Percentiles rank a stretch among this genome's conserved stretches.
phyloP scores from a whole-genome alignment of 768 basidiomycete species.

The Tulasnella sp. region DNA sequence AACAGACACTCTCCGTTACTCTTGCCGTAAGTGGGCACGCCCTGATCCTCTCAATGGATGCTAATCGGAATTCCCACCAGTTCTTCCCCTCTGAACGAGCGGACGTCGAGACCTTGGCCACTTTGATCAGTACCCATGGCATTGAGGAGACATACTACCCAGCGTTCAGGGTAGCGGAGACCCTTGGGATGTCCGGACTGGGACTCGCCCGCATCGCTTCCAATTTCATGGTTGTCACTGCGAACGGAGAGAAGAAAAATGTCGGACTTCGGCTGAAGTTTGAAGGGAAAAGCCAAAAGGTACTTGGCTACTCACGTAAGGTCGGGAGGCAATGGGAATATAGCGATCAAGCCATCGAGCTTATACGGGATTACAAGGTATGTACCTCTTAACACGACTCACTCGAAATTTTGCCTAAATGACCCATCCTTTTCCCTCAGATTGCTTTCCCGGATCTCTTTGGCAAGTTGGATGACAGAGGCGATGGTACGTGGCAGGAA shows the following conservation, averaged over 20 bases:
- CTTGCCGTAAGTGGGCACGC: constrained; percentile 53
- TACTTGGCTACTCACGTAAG: constrained; percentile 85
- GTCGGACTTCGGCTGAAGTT: constrained; percentile 93
- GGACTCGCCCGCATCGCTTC: constrained; percentile 88
- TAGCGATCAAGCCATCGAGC: constrained; percentile 73
- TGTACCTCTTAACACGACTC: background rate
- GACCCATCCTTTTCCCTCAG: constrained; percentile 33
- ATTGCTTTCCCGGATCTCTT: constrained; percentile 80
- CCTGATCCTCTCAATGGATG: background rate
- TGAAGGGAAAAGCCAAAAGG: constrained; percentile 87
- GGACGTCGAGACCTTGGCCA: constrained; percentile 73
- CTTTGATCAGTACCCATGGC: constrained; percentile 44
- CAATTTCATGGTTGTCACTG: constrained; percentile 78
- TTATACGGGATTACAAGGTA: constrained; percentile 80
- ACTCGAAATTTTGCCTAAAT: background rate
- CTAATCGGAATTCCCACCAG: constrained; percentile 35
- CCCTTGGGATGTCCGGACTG: constrained; percentile 64
- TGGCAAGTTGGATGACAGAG: constrained; percentile 54
- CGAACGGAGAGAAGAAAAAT: constrained; percentile 74
- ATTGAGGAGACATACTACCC: constrained; percentile 57
- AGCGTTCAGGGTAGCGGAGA: constrained; percentile 68
- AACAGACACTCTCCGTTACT: constrained; percentile 65
- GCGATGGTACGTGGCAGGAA: constrained; percentile 51
- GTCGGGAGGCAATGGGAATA: constrained; percentile 86
- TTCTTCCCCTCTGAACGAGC: constrained; percentile 78